phyloP scores from a whole-genome alignment of 75 land plant genomes.

The Pseudotsuga menziesii region DNA sequence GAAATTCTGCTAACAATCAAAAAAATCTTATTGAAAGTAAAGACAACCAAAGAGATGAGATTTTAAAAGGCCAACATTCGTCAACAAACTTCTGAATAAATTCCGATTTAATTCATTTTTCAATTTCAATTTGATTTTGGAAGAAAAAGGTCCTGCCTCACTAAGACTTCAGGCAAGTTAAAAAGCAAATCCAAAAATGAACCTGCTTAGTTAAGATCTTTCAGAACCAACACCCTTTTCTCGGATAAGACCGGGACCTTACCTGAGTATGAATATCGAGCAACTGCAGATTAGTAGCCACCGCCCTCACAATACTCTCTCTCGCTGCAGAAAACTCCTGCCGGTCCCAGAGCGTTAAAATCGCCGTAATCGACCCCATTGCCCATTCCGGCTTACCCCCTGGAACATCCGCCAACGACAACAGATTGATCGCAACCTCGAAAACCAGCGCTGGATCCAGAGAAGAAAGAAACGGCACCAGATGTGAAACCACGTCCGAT shows the following conservation, averaged over 20 bases:
- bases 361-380: constrained; percentile 82
- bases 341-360: constrained; percentile 95
- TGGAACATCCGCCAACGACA: constrained; percentile 96
- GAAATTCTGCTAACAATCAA: too few relatives aligned
- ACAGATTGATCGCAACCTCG: constrained; percentile 92
- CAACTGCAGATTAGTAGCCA: constrained; percentile 88
- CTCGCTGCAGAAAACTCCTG: constrained; percentile 92
- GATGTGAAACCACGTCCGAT: constrained; percentile 90
- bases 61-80: too few relatives aligned
- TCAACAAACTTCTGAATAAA: too few relatives aligned
- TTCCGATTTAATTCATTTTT: too few relatives aligned
- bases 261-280: constrained; percentile 94
- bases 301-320: constrained; percentile 95
- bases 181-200: too few relatives aligned
- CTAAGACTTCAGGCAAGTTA: too few relatives aligned
- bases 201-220: too few relatives aligned
- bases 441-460: constrained; percentile 92
- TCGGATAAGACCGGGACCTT: background rate
- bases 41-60: too few relatives aligned
- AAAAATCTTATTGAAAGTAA: too few relatives aligned
- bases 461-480: constrained; percentile 79
- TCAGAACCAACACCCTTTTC: too few relatives aligned
- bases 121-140: too few relatives aligned
- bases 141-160: too few relatives aligned
- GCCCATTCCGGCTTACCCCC: constrained; percentile 99